phyloP scores from a whole-genome alignment of 768 basidiomycete species.

The Lentinula edodes region DNA sequence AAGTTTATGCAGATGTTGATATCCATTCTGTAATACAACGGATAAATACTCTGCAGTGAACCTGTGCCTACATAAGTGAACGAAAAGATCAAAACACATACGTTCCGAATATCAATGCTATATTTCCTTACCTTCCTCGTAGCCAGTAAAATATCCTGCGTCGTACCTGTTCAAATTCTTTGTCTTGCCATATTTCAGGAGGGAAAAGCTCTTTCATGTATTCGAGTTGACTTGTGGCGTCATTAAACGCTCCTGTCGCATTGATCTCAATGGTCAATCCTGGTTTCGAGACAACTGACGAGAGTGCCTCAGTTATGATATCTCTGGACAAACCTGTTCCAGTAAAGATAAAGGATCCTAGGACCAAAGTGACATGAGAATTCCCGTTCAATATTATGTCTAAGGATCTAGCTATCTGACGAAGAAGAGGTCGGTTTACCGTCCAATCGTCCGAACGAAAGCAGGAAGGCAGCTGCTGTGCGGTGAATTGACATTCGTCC shows the following conservation, averaged over 20 bases:
- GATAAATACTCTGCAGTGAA: background rate
- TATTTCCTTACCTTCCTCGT: background rate
- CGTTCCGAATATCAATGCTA: no score
- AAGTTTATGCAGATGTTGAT: background rate
- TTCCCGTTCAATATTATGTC: background rate
- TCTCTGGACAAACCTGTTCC: background rate
- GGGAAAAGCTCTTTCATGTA: background rate
- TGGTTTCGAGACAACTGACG: background rate
- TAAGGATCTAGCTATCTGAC: background rate
- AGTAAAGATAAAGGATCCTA: background rate
- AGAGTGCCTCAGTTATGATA: background rate
- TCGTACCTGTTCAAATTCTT: background rate
- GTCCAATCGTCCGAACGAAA: background rate
- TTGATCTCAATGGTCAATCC: background rate
- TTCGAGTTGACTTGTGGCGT: background rate
- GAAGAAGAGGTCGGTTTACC: background rate
- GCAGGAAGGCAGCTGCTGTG: background rate
- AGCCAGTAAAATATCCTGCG: background rate
- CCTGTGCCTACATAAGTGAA: background rate
- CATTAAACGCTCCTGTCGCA: background rate
- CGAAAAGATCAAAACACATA: no score
- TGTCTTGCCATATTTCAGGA: background rate
- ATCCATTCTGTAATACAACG: background rate
- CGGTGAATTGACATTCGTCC: background rate
- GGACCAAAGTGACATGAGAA: background rate